Evolutionary conservation across 2,329 filamentous ascomycete genomes (phyloP), one percentile per base, ranked within the genome.

Genomic region (Penicillium sp.): DNA sequence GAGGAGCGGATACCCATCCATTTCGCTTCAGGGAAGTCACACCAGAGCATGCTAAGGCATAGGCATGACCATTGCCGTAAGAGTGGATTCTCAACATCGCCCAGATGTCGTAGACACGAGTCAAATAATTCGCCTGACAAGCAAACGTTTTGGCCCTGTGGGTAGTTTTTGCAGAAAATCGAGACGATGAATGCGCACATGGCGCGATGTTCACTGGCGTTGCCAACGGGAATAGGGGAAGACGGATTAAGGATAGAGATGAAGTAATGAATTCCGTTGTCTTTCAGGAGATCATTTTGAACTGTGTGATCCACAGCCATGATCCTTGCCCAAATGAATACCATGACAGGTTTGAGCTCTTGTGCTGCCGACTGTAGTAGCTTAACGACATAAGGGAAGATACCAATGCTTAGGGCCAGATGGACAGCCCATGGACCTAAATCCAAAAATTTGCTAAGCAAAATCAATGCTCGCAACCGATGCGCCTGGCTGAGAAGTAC

Each of bases 121-220:
- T 89, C 87, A 79, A 97, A 93, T 58, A 97, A 87, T 61, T 96
- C 92, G 0, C 89, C 90, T 62, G 91, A 90, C 63, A 97, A 87
- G 70, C 92, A 97, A 10, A 96, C 92, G 47, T 88, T 88, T 72
- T 97, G 92, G 2, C 93, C 94, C 59, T 94, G 91, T 60, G 88
- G 89, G 74, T 96, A 96, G 60, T 90, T 90, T 70, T 94, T 96
- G 83, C 94, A 99, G 59, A 99, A 91, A 83, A 97, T 96, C 23
- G 93, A 90, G 37, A 97, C 85, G 58, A 99, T 96, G 70, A 99
- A 99, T 1, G 94, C 92, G 71, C 94, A 97, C 94, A 99, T 99
- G 39, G 94, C 94, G 68, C 95, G 91, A 78, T 99, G 94, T 75
- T 97, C 94, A 63, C 92, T 91, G 51, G 87, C 87, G 69, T 97